These are phyloP conservation scores for Colletotrichum magnum DNA, from an alignment of 2,329 filamentous ascomycete species.

Conservation along the genomic window DNA sequence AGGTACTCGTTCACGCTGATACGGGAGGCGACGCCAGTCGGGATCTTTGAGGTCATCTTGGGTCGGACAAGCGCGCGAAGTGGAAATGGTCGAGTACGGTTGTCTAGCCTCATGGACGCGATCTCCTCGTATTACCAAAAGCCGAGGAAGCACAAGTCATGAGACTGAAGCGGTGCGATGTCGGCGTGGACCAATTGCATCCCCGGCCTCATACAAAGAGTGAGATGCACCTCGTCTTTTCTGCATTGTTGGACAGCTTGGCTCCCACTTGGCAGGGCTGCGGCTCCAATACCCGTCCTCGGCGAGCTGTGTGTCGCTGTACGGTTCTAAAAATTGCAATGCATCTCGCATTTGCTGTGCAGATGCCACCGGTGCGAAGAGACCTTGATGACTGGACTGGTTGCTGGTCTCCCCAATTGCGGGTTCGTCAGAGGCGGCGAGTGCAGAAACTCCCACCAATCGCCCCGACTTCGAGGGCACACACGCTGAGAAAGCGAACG, in stretches of 20 bases:
- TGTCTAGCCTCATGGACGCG: conserved; percentile 7
- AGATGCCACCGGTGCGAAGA: conserved; percentile 24
- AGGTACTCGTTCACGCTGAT: background rate
- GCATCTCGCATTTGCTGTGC: conserved; percentile 31
- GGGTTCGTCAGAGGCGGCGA: conserved; percentile 26
- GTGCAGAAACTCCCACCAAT: conserved; percentile 29
- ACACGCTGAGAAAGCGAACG: conserved; percentile 6
- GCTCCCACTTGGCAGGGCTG: conserved; percentile 34
- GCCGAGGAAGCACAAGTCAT: conserved; percentile 25
- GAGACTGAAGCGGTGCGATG: conserved; percentile 31
- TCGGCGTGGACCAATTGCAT: conserved; percentile 22
- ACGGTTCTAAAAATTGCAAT: conserved; percentile 35
- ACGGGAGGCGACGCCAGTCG: background rate
- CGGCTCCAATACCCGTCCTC: conserved; percentile 30
- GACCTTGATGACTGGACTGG: background rate
- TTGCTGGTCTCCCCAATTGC: background rate
- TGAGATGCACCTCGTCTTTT: conserved; percentile 40
- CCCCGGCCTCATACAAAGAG: conserved; percentile 21
- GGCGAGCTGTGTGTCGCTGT: conserved; percentile 4
- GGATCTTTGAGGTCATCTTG: conserved; percentile 16
- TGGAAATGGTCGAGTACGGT: conserved; percentile 11
- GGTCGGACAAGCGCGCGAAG: conserved; percentile 7
- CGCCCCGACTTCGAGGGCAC: conserved; percentile 4
- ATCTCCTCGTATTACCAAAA: conserved; percentile 31
- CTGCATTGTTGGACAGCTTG: conserved; percentile 33